Conservation (phyloP, 225 moss, liverwort and hornwort species). For the Sphagnum tenellum region DNA sequence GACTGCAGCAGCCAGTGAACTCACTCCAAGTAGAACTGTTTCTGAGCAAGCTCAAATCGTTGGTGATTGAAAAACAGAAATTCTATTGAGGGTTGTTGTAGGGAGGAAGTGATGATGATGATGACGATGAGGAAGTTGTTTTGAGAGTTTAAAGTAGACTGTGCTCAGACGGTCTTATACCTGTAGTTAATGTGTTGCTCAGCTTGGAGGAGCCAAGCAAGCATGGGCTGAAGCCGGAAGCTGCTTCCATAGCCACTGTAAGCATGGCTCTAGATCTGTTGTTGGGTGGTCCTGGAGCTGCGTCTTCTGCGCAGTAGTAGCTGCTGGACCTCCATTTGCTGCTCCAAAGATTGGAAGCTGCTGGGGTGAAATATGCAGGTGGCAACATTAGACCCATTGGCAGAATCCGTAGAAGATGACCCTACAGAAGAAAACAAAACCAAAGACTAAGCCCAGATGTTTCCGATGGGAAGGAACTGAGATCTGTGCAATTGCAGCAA, state of each 20-base stretch:
- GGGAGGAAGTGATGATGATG: too few species aligned
- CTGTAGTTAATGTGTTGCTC: slow-evolving; percentile 29
- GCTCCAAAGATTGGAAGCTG: neutral
- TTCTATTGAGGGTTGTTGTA: too few species aligned
- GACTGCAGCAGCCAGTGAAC: too few species aligned
- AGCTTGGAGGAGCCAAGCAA: slow-evolving; percentile 51
- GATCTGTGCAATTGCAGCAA: neutral
- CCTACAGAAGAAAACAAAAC: neutral
- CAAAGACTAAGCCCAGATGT: neutral
- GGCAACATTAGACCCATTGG: slow-evolving; percentile 45
- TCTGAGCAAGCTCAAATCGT: too few species aligned
- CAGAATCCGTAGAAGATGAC: slow-evolving; percentile 19
- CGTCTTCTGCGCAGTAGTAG: too few species aligned
- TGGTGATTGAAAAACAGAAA: too few species aligned
- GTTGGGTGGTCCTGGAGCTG: neutral
- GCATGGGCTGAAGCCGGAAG: slow-evolving; percentile 19
- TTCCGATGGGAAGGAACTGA: neutral
- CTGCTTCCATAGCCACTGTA: slow-evolving; percentile 28
- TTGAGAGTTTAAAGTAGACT: too few species aligned
- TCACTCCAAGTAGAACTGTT: too few species aligned
- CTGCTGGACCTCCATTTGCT: too few species aligned
- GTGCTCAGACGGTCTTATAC: slow-evolving; percentile 16
- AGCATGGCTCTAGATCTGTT: slow-evolving; percentile 8
- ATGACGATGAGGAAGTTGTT: too few species aligned
- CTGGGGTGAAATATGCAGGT: slow-evolving; percentile 19